phyloP scores from a whole-genome alignment of 148 eudicot genomes.

The Amaranthus palmeri region DNA sequence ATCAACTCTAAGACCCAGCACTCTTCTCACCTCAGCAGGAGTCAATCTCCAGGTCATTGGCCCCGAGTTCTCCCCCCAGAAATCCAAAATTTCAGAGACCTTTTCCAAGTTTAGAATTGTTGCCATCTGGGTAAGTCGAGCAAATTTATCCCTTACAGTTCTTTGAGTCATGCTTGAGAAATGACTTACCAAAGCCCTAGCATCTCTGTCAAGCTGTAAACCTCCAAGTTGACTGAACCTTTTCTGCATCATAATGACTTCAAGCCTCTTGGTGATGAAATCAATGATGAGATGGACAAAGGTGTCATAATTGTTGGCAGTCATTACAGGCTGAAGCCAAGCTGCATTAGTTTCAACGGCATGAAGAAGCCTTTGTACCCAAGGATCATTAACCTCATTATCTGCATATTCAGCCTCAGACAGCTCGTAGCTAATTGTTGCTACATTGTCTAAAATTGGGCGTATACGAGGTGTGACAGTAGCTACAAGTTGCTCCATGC shows the following conservation, averaged over 20 bases:
- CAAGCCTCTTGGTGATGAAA: constrained; percentile 88
- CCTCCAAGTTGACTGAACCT: constrained; percentile 95
- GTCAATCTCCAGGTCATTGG: constrained; percentile 98
- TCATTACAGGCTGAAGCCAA: constrained; percentile 92
- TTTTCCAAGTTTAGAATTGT: constrained; percentile 85
- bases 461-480: constrained; percentile 73
- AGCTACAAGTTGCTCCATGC: constrained; percentile 80
- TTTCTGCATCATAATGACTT: constrained; percentile 96
- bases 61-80: constrained; percentile 96
- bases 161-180: constrained; percentile 92
- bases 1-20: constrained; percentile 80
- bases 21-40: constrained; percentile 92
- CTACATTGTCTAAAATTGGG: constrained; percentile 73
- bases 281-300: constrained; percentile 81
- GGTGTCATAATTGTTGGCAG: constrained; percentile 73
- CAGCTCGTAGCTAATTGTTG: constrained; percentile 80
- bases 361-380: constrained; percentile 93
- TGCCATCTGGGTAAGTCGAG: constrained; percentile 95
- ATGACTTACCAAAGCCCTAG: constrained; percentile 82
- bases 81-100: constrained; percentile 92
- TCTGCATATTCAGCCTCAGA: constrained; percentile 93
- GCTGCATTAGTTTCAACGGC: constrained; percentile 72
- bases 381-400: constrained; percentile 91
- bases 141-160: constrained; percentile 91
- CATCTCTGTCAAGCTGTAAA: constrained; percentile 88